Conservation (phyloP, 2,329 filamentous ascomycete genomes). For the Epichloe hybrida region DNA sequence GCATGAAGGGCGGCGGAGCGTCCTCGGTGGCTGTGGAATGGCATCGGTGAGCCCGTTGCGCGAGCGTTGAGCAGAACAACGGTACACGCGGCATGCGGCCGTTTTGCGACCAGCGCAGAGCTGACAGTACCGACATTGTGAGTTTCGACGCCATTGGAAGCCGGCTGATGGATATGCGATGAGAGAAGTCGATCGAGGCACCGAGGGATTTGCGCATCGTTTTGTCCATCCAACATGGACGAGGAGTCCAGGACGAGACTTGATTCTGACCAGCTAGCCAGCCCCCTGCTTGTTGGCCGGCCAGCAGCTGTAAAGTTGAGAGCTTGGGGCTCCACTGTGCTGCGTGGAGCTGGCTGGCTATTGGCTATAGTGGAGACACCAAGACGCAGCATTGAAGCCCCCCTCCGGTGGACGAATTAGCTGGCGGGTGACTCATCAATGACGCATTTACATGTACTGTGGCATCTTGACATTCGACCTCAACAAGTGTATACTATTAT, state of each 20-base stretch:
- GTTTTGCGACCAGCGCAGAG: conserved; percentile 10
- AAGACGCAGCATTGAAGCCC: too few relatives aligned
- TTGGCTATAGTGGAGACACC: too few relatives aligned
- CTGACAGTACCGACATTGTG: conserved; percentile 10
- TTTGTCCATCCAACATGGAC: too few relatives aligned
- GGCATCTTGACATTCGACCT: too few relatives aligned
- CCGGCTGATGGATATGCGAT: background rate
- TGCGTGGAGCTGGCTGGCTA: background rate
- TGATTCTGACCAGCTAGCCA: too few relatives aligned
- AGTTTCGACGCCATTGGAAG: conserved; percentile 13
- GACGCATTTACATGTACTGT: too few relatives aligned
- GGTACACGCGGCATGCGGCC: background rate
- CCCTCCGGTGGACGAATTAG: too few relatives aligned
- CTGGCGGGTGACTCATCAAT: too few relatives aligned
- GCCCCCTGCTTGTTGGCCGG: too few relatives aligned
- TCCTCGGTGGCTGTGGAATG: conserved; percentile 23
- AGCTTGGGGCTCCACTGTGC: background rate
- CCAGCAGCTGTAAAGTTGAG: background rate
- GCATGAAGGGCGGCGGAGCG: conserved; percentile 30
- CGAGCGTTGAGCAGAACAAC: conserved; percentile 1
- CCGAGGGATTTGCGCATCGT: background rate
- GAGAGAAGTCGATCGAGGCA: background rate
- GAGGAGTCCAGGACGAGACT: too few relatives aligned
- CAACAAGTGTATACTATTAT: too few relatives aligned
- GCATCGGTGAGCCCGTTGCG: conserved; percentile 11